Evolutionary conservation across 2,329 filamentous ascomycete genomes (phyloP), one percentile per base, ranked within the genome.

Genomic region (Colletotrichum nymphaeae): DNA sequence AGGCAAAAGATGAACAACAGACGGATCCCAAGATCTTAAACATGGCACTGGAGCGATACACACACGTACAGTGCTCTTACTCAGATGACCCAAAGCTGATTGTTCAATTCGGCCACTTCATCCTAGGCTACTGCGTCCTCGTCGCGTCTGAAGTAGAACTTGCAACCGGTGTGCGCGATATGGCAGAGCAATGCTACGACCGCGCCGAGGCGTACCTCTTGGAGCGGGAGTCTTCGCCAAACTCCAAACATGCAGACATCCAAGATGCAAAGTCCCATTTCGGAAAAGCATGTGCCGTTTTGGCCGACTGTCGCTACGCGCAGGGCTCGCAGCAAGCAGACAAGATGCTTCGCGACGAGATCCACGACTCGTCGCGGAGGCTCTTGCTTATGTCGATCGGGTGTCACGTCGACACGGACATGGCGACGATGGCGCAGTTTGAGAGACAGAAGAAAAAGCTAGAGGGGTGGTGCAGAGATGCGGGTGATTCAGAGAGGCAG

Each of bases 251-350:
- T 4, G 22, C 49, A 55, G 22, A 35, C 11, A 16, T 55, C 24
- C 37, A 30, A n/a, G 28, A 67, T 14, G 68, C 72, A 0, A 52
- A 12, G 4, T 46, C 65, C 4, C 35, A 72, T 32, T 46, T 56
- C 22, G 62, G 68, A 6, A 49, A 63, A 3, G 63, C 56, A n/a
- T 67, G 69, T 24, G 69, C 57, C 6, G 14, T 60, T 4, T 49
- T 74, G 28, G 72, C 72, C 1, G 67, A 74, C 14, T 74, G 72
- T 37, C 62, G 26, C 8, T 56, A 74, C 1, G 63, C 63, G 7
- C 62, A 32, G 3, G 55, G 46, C n/a, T 24, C 42, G 19, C 37
- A 67, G 1, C 22, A 19, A n/a, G 14, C 19, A 14, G 42, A 69
- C 19, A 8, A 14, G 4, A 32, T 19, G 30, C 1, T 46, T 6